Evolutionary conservation across 306 rosid genomes (phyloP), one percentile per base, ranked within the genome.

Genomic region (Phaseolus lunatus): DNA sequence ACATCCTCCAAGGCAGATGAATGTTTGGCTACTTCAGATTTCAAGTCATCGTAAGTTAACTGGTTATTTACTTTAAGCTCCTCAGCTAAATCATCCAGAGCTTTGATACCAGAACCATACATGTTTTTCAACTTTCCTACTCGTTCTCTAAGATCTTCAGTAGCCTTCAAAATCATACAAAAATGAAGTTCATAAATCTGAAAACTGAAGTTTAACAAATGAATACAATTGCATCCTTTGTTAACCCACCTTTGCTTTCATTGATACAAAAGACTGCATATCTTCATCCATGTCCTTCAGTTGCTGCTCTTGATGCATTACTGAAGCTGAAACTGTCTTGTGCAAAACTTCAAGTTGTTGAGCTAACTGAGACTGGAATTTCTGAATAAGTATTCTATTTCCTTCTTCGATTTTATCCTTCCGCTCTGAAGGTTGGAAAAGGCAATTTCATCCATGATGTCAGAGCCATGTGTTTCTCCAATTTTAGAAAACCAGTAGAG

Each of bases 321-420:
- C 97, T 74, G 99, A 89, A 81, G 89, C 86, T 29, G 99, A 96
- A 33, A 96, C 92, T 5, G 93, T 92, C 96, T 89, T 92, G 83
- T 92, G 98, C 89, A 92, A 80, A 87, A 86, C 76, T 85, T 96
- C 97, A 77, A 96, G 97, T 84, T 92, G 99, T 82, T 86, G 91
- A 79, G 94, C 92, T 85, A 92, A 84, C 75, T 96, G 90, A 73
- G 89, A 89, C 84, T 86, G 96, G 64, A 88, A 93, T 68, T 91
- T 82, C 76, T 91, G 94, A 62, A 89, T 93, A 71, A 92, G 96
- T 79, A 76, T 73, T 78, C 86, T 84, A 57, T 96, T 93, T 76
- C 90, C 90, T 81, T 88, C 92, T 88, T 93, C 97, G 81, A 92
- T 91, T 86, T 88, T 90, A 85, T 92, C 97, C 87, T 96, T 92